Percentiles rank a stretch among this genome's conserved stretches.
These are phyloP conservation scores for Hypoxylon sp. DNA, from an alignment of 2,329 filamentous ascomycete genomes.

Conservation along the genomic window DNA sequence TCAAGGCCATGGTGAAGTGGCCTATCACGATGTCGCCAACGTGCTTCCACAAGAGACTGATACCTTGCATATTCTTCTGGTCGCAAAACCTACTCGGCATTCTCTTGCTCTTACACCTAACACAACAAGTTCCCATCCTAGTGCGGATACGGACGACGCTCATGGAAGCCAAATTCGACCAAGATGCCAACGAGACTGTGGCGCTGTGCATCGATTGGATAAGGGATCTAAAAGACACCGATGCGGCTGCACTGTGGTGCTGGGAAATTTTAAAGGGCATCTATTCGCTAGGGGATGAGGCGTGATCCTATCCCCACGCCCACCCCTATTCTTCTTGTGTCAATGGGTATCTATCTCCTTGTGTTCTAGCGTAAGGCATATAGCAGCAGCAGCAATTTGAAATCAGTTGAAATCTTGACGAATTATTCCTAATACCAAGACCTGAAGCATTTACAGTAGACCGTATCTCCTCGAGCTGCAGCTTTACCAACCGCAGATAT, in stretches of 20 bases:
- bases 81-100: constrained; percentile 69
- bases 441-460: constrained; percentile 31
- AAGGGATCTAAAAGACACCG: constrained; percentile 62
- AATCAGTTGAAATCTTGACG: constrained; percentile 7
- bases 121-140: constrained; percentile 60
- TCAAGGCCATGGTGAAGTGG: constrained; percentile 67
- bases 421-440: neutral
- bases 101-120: constrained; percentile 64
- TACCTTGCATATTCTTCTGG: constrained; percentile 69
- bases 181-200: constrained; percentile 59
- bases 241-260: constrained; percentile 64
- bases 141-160: constrained; percentile 57
- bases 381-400: constrained; percentile 24
- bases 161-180: constrained; percentile 59
- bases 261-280: constrained; percentile 60
- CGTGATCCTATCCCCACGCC: constrained; percentile 14
- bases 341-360: constrained; percentile 5
- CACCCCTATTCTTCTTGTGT: constrained; percentile 4
- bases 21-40: constrained; percentile 66
- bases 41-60: constrained; percentile 64
- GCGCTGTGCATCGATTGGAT: constrained; percentile 67
- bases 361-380: constrained; percentile 11
- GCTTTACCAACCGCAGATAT: constrained; percentile 12
- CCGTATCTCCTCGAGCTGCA: neutral
- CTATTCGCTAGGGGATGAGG: constrained; percentile 51